phyloP scores from a whole-genome alignment of 2,329 filamentous ascomycete species.

The Sporothrix curviconia region DNA sequence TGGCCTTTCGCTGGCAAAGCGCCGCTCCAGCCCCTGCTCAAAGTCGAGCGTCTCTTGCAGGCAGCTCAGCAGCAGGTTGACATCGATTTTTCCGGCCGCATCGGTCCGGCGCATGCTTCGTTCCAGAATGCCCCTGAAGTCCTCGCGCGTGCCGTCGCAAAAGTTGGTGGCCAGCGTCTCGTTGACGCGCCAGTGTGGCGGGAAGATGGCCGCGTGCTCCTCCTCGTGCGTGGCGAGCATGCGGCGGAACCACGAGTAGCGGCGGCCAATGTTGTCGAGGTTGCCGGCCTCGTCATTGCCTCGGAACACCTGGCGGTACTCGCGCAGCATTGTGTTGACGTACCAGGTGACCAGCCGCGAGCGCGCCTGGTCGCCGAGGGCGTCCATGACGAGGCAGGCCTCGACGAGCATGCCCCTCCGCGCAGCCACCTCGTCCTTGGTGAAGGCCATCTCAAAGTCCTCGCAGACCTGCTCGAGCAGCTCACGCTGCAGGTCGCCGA shows the following conservation, averaged over 20 bases:
- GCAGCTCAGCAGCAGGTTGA: slow-evolving; percentile 44
- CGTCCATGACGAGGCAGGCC: slow-evolving; percentile 90
- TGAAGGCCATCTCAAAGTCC: slow-evolving; percentile 93
- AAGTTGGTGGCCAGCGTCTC: slow-evolving; percentile 87
- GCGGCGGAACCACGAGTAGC: slow-evolving; percentile 94
- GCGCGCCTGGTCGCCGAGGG: slow-evolving; percentile 80
- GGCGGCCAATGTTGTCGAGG: slow-evolving; percentile 88
- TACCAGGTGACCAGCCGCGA: slow-evolving; percentile 88
- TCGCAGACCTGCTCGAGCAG: slow-evolving; percentile 97
- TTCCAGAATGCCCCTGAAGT: slow-evolving; percentile 89
- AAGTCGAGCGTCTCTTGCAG: slow-evolving; percentile 76
- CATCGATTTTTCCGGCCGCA: slow-evolving; percentile 50
- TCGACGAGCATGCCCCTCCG: slow-evolving; percentile 69
- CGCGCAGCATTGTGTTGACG: slow-evolving; percentile 90
- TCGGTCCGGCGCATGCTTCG: slow-evolving; percentile 73
- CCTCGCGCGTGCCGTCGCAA: slow-evolving; percentile 90
- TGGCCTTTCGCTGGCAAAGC: slow-evolving; percentile 55
- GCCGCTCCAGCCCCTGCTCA: slow-evolving; percentile 81
- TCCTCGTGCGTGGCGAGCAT: slow-evolving; percentile 95
- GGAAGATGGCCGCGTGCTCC: slow-evolving; percentile 84
- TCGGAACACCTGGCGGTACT: slow-evolving; percentile 92
- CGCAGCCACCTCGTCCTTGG: slow-evolving; percentile 71
- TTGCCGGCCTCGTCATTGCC: slow-evolving; percentile 95
- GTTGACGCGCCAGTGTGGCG: slow-evolving; percentile 78
- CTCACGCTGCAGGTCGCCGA: slow-evolving; percentile 87